Percentiles rank a stretch among this genome's conserved stretches.
These are phyloP conservation scores for Colletotrichum tanaceti DNA, from an alignment of 2,329 filamentous ascomycete genomes.

Conservation along the genomic window DNA sequence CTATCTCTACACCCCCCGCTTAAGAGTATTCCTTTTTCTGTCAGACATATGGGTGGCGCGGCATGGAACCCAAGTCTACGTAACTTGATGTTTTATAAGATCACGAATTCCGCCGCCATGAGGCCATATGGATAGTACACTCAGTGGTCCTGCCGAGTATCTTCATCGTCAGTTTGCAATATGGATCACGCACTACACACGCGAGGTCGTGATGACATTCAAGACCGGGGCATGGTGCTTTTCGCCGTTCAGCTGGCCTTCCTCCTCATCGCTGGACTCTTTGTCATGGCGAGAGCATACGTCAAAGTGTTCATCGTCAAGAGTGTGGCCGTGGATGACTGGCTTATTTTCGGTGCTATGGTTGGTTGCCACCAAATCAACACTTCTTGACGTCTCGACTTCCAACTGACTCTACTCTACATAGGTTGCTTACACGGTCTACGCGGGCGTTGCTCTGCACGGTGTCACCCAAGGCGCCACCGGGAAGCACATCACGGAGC, in stretches of 20 bases:
- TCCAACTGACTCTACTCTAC: neutral
- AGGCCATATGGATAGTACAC: neutral
- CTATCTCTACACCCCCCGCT: neutral
- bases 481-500: constrained; percentile 44
- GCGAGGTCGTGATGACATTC: constrained; percentile 5
- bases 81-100: constrained; percentile 17
- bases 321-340: constrained; percentile 59
- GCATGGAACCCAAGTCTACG: neutral
- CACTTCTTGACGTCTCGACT: neutral
- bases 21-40: constrained; percentile 6
- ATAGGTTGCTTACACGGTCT: constrained; percentile 51
- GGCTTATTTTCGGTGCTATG: constrained; percentile 58
- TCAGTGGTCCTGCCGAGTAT: neutral
- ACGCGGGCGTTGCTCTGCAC: constrained; percentile 48
- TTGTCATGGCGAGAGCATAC: constrained; percentile 57
- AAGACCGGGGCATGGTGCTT: constrained; percentile 38
- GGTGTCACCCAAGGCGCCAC: constrained; percentile 47
- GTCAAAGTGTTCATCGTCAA: constrained; percentile 58
- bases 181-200: constrained; percentile 26
- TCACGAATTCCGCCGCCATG: neutral
- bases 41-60: constrained; percentile 7
- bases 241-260: constrained; percentile 46
- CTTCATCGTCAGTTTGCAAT: neutral
- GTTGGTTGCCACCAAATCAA: constrained; percentile 47
- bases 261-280: constrained; percentile 50